phyloP scores from a whole-genome alignment of 352 stramenopile genomes.

The Plasmopara muralis region DNA sequence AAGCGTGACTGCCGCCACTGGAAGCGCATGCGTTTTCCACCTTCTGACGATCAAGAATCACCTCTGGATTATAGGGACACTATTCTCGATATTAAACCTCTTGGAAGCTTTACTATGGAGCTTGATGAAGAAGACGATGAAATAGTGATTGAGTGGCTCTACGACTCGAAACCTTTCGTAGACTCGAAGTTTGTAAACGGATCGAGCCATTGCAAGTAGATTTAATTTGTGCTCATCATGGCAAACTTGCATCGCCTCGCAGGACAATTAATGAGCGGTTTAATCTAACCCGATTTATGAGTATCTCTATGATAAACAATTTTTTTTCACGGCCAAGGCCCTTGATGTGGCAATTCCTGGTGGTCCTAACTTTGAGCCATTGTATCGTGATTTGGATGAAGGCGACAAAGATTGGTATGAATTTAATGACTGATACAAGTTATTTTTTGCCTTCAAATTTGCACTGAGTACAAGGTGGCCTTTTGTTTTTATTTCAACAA shows the following conservation, averaged over 20 bases:
- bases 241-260: conserved; percentile 96
- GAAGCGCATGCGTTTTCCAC: conserved; percentile 99
- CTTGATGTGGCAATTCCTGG: conserved; percentile 98
- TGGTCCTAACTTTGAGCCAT: conserved; percentile 98
- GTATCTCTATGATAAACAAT: conserved; percentile 92
- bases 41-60: conserved; percentile 99
- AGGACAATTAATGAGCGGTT: conserved; percentile 93
- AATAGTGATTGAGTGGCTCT: conserved; percentile 96
- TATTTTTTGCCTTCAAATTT: conserved; percentile 98
- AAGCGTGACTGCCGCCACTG: conserved; percentile 99
- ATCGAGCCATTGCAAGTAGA: conserved; percentile 96
- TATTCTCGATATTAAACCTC: conserved; percentile 95
- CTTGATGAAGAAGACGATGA: conserved; percentile 93
- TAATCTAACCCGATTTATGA: conserved; percentile 95
- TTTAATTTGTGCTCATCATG: conserved; percentile 96
- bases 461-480: conserved; percentile 98
- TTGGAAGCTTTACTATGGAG: conserved; percentile 96
- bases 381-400: conserved; percentile 97
- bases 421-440: conserved; percentile 99
- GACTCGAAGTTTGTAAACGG: conserved; percentile 96
- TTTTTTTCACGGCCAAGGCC: conserved; percentile 99
- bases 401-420: conserved; percentile 99
- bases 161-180: conserved; percentile 93
- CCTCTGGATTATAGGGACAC: conserved; percentile 95
- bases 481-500: conserved; percentile 99